Conservation (phyloP, 805 yeast species). For the Barnettozyma californica region DNA sequence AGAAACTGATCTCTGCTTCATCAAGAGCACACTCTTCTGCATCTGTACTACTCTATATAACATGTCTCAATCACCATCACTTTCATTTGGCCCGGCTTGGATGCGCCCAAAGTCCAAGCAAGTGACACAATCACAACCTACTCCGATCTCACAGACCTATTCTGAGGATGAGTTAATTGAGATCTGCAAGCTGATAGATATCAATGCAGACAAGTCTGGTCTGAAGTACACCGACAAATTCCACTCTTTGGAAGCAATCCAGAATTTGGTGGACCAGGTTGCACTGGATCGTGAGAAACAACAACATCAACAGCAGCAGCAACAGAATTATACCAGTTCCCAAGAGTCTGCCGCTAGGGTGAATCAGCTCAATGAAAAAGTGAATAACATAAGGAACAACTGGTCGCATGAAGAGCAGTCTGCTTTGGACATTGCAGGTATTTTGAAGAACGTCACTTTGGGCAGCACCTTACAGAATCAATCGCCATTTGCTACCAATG, state of each 20-base stretch:
- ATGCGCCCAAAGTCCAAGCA: slow-evolving; percentile 28
- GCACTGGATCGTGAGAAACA: slow-evolving; percentile 17
- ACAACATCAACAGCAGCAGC: slow-evolving; percentile 3
- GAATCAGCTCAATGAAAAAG: slow-evolving; percentile 13
- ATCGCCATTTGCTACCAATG: slow-evolving; percentile 6
- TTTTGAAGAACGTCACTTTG: slow-evolving; percentile 16
- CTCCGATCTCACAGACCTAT: slow-evolving; percentile 39
- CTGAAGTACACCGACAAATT: slow-evolving; percentile 25
- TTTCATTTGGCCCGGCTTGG: slow-evolving; percentile 30
- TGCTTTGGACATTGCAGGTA: slow-evolving; percentile 22
- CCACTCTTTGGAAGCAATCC: slow-evolving; percentile 27
- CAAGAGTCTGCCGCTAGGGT: slow-evolving; percentile 8
- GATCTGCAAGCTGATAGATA: slow-evolving; percentile 40
- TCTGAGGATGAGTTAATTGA: slow-evolving; percentile 47
- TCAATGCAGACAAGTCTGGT: slow-evolving; percentile 26
- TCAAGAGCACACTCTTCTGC: not conserved
- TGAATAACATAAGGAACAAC: slow-evolving; percentile 15
- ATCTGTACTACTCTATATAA: not conserved
- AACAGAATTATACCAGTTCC: not conserved
- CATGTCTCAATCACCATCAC: slow-evolving; percentile 28
- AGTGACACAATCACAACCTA: slow-evolving; percentile 13
- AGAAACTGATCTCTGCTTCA: not conserved
- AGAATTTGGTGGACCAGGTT: slow-evolving; percentile 18
- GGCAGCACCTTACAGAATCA: not conserved
- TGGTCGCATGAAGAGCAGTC: slow-evolving; percentile 21